These are phyloP conservation scores for Vanrija pseudolonga DNA, from an alignment of 1,284 basidiomycete genomes.

Conservation along the genomic window DNA sequence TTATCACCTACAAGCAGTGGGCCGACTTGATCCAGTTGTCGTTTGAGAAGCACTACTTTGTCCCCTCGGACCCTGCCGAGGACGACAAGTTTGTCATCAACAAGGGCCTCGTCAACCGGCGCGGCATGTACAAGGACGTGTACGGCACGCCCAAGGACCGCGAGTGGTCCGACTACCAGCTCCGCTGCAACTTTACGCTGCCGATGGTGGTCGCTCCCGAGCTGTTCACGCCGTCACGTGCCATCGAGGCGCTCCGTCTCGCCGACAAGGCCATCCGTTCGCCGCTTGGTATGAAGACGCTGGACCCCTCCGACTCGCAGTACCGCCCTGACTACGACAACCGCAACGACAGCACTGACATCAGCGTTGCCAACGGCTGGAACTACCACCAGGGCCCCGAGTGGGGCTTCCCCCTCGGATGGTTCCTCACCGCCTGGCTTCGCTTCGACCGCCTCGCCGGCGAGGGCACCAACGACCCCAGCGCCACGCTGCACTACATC, in stretches of 20 bases:
- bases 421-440: constrained; percentile 89
- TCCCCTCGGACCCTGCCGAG: constrained; percentile 72
- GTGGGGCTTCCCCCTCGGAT: constrained; percentile 92
- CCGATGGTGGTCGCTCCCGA: constrained; percentile 98
- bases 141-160: constrained; percentile 79
- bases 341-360: constrained; percentile 78
- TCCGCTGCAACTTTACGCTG: constrained; percentile 87
- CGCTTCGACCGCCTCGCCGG: constrained; percentile 65
- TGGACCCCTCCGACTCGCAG: constrained; percentile 77
- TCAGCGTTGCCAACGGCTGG: constrained; percentile 78
- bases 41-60: constrained; percentile 87
- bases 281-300: constrained; percentile 89
- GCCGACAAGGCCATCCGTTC: constrained; percentile 72
- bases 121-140: constrained; percentile 98
- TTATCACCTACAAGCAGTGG: constrained; percentile 91
- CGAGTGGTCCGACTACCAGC: constrained; percentile 96
- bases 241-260: constrained; percentile 69
- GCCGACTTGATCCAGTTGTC: constrained; percentile 72
- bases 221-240: constrained; percentile 77
- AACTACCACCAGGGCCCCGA: constrained; percentile 67
- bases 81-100: constrained; percentile 72
- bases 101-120: constrained; percentile 70
- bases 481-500: constrained; percentile 80
- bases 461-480: constrained; percentile 46
- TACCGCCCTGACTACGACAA: constrained; percentile 90